Percentiles rank a stretch among this genome's conserved stretches.
These are phyloP conservation scores for Allium sativum DNA, from an alignment of 106 monocot species.

Conservation along the genomic window DNA sequence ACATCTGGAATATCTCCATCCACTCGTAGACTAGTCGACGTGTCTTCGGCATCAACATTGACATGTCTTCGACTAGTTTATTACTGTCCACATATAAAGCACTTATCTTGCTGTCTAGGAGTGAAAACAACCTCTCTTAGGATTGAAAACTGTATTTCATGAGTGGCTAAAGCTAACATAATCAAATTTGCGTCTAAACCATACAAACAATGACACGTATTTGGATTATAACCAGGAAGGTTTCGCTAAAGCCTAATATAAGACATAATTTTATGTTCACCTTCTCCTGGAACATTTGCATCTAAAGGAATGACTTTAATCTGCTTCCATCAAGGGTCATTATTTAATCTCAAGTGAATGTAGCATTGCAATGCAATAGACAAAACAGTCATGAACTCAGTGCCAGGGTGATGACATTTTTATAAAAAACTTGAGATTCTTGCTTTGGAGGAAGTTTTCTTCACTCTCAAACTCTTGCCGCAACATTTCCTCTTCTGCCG, in stretches of 20 bases:
- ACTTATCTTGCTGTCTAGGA: conserved; percentile 92
- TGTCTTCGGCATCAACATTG: no score
- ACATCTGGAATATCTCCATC: no score
- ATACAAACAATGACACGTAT: conserved; percentile 84
- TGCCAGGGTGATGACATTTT: conserved; percentile 96
- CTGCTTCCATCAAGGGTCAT: conserved; percentile 87
- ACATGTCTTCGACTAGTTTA: no score
- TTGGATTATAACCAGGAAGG: conserved; percentile 81
- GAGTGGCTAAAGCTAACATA: no score
- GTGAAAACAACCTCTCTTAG: conserved; percentile 87
- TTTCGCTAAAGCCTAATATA: conserved; percentile 90
- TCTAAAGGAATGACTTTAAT: conserved; percentile 97
- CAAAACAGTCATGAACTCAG: conserved; percentile 86
- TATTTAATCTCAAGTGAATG: conserved; percentile 75
- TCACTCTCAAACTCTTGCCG: conserved; percentile 80
- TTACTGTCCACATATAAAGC: conserved; percentile 91
- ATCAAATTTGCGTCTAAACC: no score
- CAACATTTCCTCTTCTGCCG: no score
- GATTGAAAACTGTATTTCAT: no score
- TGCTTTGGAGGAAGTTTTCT: no score
- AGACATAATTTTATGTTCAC: conserved; percentile 97
- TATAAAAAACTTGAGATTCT: no score
- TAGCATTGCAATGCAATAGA: conserved; percentile 81
- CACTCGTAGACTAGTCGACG: no score
- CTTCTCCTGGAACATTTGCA: conserved; percentile 99